Evolutionary conservation across 1,284 basidiomycete genomes (phyloP), one percentile per base, ranked within the genome.

Genomic region (Cryptococcus neoformans): DNA sequence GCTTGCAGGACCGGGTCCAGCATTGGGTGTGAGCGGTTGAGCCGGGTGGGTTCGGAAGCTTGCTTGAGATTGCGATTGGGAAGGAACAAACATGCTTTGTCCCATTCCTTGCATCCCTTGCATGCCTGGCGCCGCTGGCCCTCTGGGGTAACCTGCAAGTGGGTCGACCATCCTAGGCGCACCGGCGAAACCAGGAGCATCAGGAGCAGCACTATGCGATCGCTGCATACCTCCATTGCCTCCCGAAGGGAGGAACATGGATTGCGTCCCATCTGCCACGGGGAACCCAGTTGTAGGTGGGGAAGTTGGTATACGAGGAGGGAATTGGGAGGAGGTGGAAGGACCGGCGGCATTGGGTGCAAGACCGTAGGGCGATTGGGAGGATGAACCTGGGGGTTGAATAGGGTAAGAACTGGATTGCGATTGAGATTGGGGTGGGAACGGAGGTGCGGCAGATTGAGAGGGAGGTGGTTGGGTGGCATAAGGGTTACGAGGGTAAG

Each of bases 241-340:
- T 7, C 17, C 12, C 5, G 40, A 14, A 21, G 73, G 73, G 4
- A 76, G 54, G 60, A 73, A 74, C 74, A 76, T 74, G 21, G 68
- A 69, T 61, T 70, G 63, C 6, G 63, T 61, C 4, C 49, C 49
- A 9, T 63, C 62, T 39, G 53, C 46, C 0, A 35, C 12, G 16
- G 16, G 16, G 40, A 12, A 41, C 16, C 40, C 46, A 28, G 46
- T 28, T 6, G 14, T 16, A 9, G 46, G 34, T 34, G 60, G 42
- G 6, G 60, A 57, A 2, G 51, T 47, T 6, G 44, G 48, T 3
- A 59, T 51, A 11, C 59, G 44, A 40, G 12, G 38, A 10, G 39
- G 4, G 36, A n/a, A 9, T 40, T 50, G 49, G 11, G 47, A 28
- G 47, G 14, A 14, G 11, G 28, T 35, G 16, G 21, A 10, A 28